Evolutionary conservation across 139 green algal species (phyloP).

Genomic region (Micractinium conductrix): DNA sequence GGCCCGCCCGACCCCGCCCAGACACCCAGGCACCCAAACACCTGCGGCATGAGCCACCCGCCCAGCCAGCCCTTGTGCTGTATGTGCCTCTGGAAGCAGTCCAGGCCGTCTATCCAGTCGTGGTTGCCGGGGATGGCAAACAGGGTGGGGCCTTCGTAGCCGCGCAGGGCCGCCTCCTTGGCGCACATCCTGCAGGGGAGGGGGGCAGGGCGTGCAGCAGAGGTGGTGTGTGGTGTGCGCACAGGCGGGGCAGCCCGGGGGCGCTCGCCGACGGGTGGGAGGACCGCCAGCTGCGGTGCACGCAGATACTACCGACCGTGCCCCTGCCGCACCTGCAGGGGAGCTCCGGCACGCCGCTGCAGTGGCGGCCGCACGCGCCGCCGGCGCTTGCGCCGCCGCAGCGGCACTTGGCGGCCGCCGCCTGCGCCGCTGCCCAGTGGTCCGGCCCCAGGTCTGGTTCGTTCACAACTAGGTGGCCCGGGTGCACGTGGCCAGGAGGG

Average conservation of each 20-base stretch:
- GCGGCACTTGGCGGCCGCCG: background rate
- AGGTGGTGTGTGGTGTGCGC: no score
- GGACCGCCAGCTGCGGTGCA: no score
- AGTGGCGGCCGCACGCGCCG: conserved; percentile 2
- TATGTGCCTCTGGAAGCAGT: conserved; percentile 83
- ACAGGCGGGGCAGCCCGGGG: no score
- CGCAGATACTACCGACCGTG: no score
- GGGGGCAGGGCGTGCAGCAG: background rate
- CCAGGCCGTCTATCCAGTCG: conserved; percentile 76
- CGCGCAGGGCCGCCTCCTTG: conserved; percentile 53
- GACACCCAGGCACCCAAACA: background rate
- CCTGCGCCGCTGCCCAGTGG: conserved; percentile 20
- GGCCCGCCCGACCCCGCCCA: background rate
- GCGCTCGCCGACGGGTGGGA: no score
- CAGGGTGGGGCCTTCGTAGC: conserved; percentile 70
- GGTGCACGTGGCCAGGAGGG: conserved; percentile 76
- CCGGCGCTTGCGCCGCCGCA: conserved; percentile 8
- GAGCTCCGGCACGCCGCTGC: background rate
- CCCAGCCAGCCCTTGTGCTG: conserved; percentile 88
- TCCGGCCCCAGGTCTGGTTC: conserved; percentile 56
- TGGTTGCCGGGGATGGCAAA: conserved; percentile 90
- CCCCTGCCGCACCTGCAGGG: conserved; percentile 8
- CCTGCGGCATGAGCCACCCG: conserved; percentile 88
- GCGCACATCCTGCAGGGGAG: conserved; percentile 19
- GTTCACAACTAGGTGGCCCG: conserved; percentile 79